Evolutionary conservation across 176 grass and related monocot genomes (phyloP), one percentile per base, ranked within the genome.

Genomic region (Aechmea fasciata): DNA sequence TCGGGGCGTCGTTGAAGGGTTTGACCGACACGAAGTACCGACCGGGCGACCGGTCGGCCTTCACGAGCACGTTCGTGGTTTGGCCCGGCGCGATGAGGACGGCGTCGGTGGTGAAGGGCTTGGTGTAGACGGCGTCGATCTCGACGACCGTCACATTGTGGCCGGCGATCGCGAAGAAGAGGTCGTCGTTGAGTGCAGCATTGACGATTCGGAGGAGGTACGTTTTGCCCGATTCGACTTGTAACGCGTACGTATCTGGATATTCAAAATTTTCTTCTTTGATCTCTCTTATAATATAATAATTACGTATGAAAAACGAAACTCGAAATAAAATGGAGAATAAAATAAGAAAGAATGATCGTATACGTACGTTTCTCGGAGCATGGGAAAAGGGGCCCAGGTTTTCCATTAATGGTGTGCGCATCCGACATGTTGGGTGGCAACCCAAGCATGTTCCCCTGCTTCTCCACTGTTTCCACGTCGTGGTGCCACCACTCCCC

Each of bases 401-500:
- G 69, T n/a, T 91, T 91, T 50, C 87, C 83, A 57, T 86, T 86
- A 70, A 83, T 86, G 17, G 78, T 76, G 57, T 91, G 87, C 12
- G 87, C 83, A 54, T 91, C 83, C 3, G 87, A 91, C 11, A 14
- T 70, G 65, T 91, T 91, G 19, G 83, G 87, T 10, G 83, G 66
- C 77, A 81, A 48, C 15, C 83, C 87, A 22, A 86, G 83, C 66
- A 57, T 52, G 28, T 51, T 64, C 2, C 77, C 83, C 70, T 91
- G 83, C 33, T 11, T 64, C 73, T 75, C 83, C 13, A 90, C 77
- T 48, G 52, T 51, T 63, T 86, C 84, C 3, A 91, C 84, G 48
- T 87, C 80, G 11, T 55, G 54, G 50, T 87, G 74, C 84, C 88
- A 91, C 84, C 88, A 91, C 71, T 91, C 84, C 65, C 88, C 87